These are phyloP conservation scores for Penicillium canescens DNA, from an alignment of 495 filamentous ascomycete genomes.

Conservation along the genomic window DNA sequence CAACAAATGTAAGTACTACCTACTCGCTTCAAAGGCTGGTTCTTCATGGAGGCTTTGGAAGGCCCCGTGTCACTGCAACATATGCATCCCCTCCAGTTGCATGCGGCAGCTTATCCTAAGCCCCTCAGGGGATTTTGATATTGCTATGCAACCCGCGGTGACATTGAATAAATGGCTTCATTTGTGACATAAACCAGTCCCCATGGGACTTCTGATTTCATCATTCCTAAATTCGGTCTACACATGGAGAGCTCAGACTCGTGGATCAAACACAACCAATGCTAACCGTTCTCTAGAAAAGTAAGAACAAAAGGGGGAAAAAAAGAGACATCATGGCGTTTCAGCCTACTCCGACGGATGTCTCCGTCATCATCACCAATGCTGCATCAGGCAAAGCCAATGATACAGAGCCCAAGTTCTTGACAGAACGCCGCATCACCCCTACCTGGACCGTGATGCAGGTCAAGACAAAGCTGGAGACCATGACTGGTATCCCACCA, in stretches of 20 bases:
- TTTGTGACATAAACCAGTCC: no score
- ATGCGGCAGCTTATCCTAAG: neutral
- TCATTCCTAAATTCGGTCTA: neutral
- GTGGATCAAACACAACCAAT: no score
- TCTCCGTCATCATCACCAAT: constrained; percentile 82
- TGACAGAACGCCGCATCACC: constrained; percentile 83
- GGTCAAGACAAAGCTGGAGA: constrained; percentile 86
- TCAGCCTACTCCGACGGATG: constrained; percentile 67
- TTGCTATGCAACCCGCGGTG: neutral
- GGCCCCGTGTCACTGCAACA: neutral
- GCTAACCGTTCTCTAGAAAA: neutral
- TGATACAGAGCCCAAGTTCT: constrained; percentile 71
- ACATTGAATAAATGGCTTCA: neutral
- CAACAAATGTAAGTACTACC: constrained; percentile 4
- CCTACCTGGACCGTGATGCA: constrained; percentile 89
- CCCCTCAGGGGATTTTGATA: constrained; percentile 4
- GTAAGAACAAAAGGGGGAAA: neutral
- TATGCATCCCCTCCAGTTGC: neutral
- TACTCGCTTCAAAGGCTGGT: neutral
- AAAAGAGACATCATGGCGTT: constrained; percentile 34
- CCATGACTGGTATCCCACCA: constrained; percentile 89
- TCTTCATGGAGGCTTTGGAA: neutral
- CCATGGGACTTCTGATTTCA: neutral
- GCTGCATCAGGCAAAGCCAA: constrained; percentile 65
- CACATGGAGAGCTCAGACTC: no score